phyloP scores from a whole-genome alignment of 164 flowering plant species.

The Platanus orientalis region DNA sequence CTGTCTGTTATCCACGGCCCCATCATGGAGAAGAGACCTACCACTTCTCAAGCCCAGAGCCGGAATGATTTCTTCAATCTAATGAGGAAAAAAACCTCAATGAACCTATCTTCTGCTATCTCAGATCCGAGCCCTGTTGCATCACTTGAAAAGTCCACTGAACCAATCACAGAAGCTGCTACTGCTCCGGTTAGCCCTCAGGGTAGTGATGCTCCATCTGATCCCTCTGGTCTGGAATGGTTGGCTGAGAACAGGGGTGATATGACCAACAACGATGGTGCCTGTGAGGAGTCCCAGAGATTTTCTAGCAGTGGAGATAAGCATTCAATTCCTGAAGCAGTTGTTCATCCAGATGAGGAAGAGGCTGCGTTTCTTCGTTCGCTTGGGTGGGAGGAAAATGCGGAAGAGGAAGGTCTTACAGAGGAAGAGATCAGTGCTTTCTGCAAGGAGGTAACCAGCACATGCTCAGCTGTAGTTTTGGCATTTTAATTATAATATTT shows the following conservation, averaged over 20 bases:
- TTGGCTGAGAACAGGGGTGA: constrained; percentile 28
- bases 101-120: constrained; percentile 22
- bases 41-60: constrained; percentile 59
- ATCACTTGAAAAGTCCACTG: constrained; percentile 36
- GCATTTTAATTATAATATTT: not conserved
- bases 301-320: constrained; percentile 26
- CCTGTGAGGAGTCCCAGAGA: constrained; percentile 25
- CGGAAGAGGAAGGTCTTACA: constrained; percentile 75
- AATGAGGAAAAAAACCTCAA: constrained; percentile 61
- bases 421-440: constrained; percentile 86
- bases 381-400: constrained; percentile 88
- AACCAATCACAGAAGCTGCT: constrained; percentile 24
- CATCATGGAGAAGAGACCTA: constrained; percentile 48
- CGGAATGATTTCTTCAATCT: constrained; percentile 79
- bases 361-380: constrained; percentile 78
- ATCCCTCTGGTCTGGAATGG: constrained; percentile 18
- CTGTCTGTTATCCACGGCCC: constrained; percentile 28
- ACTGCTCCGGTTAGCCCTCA: constrained; percentile 28
- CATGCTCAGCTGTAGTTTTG: no score
- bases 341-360: constrained; percentile 52
- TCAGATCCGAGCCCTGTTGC: constrained; percentile 34
- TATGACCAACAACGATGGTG: constrained; percentile 34
- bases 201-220: constrained; percentile 18
- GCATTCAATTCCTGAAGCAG: constrained; percentile 17
- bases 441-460: constrained; percentile 41